Evolutionary conservation across 768 basidiomycete genomes (phyloP).

Genomic region (Mycena metata): DNA sequence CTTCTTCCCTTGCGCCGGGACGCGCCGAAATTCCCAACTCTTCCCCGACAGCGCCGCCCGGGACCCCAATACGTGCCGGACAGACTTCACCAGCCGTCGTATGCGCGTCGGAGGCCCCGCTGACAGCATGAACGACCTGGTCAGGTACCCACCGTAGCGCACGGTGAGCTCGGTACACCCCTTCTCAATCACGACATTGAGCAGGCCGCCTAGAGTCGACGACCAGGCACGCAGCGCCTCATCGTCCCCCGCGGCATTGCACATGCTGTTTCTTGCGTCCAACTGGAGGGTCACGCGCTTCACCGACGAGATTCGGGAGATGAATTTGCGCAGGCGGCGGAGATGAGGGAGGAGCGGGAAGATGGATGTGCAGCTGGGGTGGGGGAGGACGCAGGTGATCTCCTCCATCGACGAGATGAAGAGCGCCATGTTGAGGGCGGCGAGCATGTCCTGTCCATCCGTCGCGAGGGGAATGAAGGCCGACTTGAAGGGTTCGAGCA

Average conservation of each 20-base stretch:
- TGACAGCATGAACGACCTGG: conserved; percentile 25
- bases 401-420: conserved; percentile 30
- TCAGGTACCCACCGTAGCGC: conserved; percentile 33
- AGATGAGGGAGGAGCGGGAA: conserved; percentile 34
- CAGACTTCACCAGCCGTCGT: conserved; percentile 6
- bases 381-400: conserved; percentile 27
- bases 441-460: conserved; percentile 34
- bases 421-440: conserved; percentile 35
- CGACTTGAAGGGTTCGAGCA: conserved; percentile 31
- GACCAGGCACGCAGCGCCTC: conserved; percentile 35
- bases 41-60: conserved; percentile 7
- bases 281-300: conserved; percentile 29
- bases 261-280: conserved; percentile 32
- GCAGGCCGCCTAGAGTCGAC: conserved; percentile 15
- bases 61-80: conserved; percentile 7
- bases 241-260: conserved; percentile 34
- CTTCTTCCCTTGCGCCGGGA: conserved; percentile 22
- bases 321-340: conserved; percentile 26
- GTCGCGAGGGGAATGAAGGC: conserved; percentile 18
- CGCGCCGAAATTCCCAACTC: conserved; percentile 29
- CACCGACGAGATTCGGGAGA: conserved; percentile 31
- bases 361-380: conserved; percentile 33
- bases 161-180: conserved; percentile 34
- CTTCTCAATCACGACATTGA: conserved; percentile 27
- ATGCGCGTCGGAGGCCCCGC: conserved; percentile 4